Percentiles rank a stretch among this genome's conserved stretches.
phyloP scores from a whole-genome alignment of 1,139 yeast genomes.

The Blastobotrys illinoisensis region DNA sequence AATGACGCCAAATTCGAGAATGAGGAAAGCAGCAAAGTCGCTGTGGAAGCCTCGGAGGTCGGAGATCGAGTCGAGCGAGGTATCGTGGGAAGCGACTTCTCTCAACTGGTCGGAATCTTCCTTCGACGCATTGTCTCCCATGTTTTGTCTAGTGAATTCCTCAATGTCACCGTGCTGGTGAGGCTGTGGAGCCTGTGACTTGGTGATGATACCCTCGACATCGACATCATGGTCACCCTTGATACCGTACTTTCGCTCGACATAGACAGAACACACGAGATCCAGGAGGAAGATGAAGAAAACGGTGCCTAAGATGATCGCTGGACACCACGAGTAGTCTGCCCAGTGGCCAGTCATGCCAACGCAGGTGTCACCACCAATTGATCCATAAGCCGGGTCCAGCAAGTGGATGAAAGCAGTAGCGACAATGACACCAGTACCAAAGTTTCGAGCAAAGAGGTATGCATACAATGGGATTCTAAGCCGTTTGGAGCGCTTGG shows the following conservation, averaged over 20 bases:
- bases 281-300: constrained; percentile 35
- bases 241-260: constrained; percentile 21
- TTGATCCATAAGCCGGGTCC: constrained; percentile 66
- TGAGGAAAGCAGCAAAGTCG: constrained; percentile 38
- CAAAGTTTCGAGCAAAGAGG: constrained; percentile 61
- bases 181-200: constrained; percentile 38
- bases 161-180: constrained; percentile 12
- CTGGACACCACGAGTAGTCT: constrained; percentile 29
- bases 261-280: constrained; percentile 22
- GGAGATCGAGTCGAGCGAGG: background rate
- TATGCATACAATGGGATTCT: constrained; percentile 55
- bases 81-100: background rate
- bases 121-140: background rate
- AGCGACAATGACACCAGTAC: constrained; percentile 87
- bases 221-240: constrained; percentile 41
- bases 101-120: background rate
- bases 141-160: constrained; percentile 6
- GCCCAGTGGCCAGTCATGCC: constrained; percentile 42
- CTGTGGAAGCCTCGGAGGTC: background rate
- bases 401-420: constrained; percentile 83
- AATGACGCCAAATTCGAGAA: constrained; percentile 70
- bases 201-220: constrained; percentile 65
- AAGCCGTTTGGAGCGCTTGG: constrained; percentile 26
- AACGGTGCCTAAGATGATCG: constrained; percentile 37
- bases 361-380: constrained; percentile 46